Conservation (phyloP, 306 rosid species). For the Styphnolobium japonicum region DNA sequence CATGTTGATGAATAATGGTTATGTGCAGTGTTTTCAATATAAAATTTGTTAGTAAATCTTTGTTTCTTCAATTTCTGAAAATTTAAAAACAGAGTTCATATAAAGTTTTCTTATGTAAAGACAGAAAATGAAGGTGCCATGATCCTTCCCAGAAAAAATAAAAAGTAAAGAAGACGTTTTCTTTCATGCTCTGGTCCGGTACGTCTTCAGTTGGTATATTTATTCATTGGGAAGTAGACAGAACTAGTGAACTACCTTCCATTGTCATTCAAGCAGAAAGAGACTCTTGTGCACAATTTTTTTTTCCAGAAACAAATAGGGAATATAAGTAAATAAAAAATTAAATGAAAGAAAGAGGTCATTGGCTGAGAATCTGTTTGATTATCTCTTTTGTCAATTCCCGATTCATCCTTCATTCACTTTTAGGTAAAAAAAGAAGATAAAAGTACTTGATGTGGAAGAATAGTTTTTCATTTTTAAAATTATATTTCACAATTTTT, state of each 20-base stretch:
- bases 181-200: neutral
- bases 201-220: neutral
- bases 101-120: neutral
- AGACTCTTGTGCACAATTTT: neutral
- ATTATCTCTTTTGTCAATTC: neutral
- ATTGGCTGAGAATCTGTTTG: neutral
- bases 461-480: no score
- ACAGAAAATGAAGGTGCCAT: constrained; percentile 29
- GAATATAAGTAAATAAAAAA: no score
- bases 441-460: neutral
- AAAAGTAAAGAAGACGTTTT: neutral
- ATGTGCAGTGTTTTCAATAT: neutral
- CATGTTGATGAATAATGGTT: no score
- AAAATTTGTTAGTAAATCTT: neutral
- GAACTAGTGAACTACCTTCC: neutral
- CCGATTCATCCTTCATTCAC: neutral
- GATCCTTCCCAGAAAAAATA: constrained; percentile 31
- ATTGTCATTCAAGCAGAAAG: neutral
- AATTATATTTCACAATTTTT: no score
- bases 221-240: neutral
- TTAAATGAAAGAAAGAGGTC: neutral
- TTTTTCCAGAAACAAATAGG: neutral
- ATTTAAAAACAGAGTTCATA: neutral
- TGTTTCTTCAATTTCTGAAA: neutral
- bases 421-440: neutral